Conservation (phyloP, 129 eudicot genomes). For the Smallanthus sonchifolius region DNA sequence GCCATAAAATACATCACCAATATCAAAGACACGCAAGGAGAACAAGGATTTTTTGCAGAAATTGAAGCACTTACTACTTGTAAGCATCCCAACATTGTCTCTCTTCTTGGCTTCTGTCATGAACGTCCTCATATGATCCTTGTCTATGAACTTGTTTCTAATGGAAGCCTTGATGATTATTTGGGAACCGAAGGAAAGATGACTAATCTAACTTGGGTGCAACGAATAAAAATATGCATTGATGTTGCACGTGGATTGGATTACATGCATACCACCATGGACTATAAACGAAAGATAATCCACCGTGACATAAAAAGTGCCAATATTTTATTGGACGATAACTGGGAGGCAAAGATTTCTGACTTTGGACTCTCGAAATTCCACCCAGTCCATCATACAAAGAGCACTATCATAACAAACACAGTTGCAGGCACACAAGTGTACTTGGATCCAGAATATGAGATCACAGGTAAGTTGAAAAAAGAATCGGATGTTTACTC, state of each 20-base stretch:
- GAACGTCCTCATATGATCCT: not conserved
- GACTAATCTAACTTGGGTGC: not conserved
- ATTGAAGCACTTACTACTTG: not conserved
- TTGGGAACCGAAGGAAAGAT: not conserved
- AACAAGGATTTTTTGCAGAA: not conserved
- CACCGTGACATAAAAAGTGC: not conserved
- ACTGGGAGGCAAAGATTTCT: not conserved
- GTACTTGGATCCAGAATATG: not conserved
- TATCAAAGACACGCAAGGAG: not conserved
- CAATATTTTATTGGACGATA: not conserved
- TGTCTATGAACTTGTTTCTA: not conserved
- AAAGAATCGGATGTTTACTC: not conserved
- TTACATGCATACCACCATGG: not conserved
- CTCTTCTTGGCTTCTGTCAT: not conserved
- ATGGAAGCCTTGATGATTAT: conserved; percentile 5
- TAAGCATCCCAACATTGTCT: not conserved
- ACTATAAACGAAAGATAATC: not conserved
- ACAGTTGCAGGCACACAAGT: not conserved
- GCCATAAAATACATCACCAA: not conserved
- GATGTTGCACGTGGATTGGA: not conserved
- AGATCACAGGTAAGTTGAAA: not conserved
- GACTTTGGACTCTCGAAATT: conserved; percentile 3
- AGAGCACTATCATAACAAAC: too few species aligned
- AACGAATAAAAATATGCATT: not conserved
- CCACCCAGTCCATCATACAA: too few species aligned